Conservation (phyloP, 2,329 filamentous ascomycete genomes). For the Fusarium sp. region DNA sequence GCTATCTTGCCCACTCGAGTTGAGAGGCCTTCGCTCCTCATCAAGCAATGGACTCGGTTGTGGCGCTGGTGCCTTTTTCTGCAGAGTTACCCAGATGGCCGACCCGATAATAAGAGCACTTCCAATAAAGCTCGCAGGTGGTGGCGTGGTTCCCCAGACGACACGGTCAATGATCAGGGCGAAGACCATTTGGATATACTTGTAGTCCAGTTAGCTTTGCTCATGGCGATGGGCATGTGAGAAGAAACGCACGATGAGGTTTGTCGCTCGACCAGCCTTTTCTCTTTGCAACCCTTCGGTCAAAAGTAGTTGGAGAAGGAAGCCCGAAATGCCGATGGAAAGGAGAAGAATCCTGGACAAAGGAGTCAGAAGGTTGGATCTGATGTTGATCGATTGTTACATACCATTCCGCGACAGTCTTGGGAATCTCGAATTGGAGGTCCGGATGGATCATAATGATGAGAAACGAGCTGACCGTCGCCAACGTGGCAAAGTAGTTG, state of each 20-base stretch:
- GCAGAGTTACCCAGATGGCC: constrained; percentile 54
- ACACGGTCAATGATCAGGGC: constrained; percentile 52
- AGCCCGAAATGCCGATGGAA: constrained; percentile 73
- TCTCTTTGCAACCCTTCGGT: constrained; percentile 77
- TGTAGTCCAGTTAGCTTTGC: constrained; percentile 25
- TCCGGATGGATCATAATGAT: constrained; percentile 61
- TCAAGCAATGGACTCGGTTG: constrained; percentile 40
- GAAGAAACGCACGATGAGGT: constrained; percentile 43
- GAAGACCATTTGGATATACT: constrained; percentile 49
- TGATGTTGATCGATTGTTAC: not conserved
- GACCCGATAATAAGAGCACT: constrained; percentile 53
- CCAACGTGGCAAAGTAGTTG: constrained; percentile 77
- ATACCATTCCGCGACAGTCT: constrained; percentile 41
- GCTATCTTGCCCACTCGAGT: not conserved
- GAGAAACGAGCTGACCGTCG: constrained; percentile 70
- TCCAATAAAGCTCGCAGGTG: constrained; percentile 51
- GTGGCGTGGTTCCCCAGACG: constrained; percentile 55
- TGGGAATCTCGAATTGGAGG: constrained; percentile 51
- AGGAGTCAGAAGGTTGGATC: not conserved
- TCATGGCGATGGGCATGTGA: rapidly evolving
- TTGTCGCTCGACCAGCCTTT: constrained; percentile 55
- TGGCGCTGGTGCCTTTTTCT: constrained; percentile 48
- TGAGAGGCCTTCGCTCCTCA: constrained; percentile 50
- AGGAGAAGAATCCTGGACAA: constrained; percentile 65
- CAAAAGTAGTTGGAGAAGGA: constrained; percentile 80